Base-by-base conservation (phyloP, 2,329 filamentous ascomycete species). In the Amylocarpus encephaloides region DNA sequence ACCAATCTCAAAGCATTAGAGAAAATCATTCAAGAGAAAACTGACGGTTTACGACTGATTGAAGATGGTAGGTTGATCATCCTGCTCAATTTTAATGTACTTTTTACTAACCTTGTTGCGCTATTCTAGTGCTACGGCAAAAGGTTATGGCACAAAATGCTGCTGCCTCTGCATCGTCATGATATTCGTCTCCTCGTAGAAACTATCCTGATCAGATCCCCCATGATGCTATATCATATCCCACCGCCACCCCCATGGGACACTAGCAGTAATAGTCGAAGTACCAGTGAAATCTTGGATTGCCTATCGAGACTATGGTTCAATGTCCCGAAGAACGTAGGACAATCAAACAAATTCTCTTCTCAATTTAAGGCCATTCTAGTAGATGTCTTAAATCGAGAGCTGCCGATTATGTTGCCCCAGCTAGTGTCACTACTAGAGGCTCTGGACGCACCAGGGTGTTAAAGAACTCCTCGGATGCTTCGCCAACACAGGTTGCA, bases 41-140 rank as follows among this genome's bases (percentile, higher is more conserved):
- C 86, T 49, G 82, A 85, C 58, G 96, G 93, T 66, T 71, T 95
- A 55, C 81, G 87, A 50, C 76, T 93, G 34, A 84, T 97, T 18
- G 93, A 98, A 72, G 92, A 97, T 72, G 88, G 88, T 85, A 72
- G 69, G 71, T 53, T 51, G 39, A 30, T 9, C 22, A 26, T 16
- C 7, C 13, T 41, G 45, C 22, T 11, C 22, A 9, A 36, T 43
- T 39, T 33, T 41, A 30, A 42, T 29, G 35, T 18, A 30, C 18
- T 19, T 35, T 38, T 38, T 54, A 39, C 51, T 60, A 48, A 58
- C 36, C 33, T 13, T 34, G 38, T 9, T 46, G 29, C 26, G 50
- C 46, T 54, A 62, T 65, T 60, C 64, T 57, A 76, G 74, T 75
- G 34, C 63, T 78, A 60, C 69, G 75, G 54, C 72, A 76, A 62